Percentiles rank a stretch among this genome's conserved stretches.
These are phyloP conservation scores for Trichoderma pleuroti DNA, from an alignment of 2,329 filamentous ascomycete species.

Conservation along the genomic window DNA sequence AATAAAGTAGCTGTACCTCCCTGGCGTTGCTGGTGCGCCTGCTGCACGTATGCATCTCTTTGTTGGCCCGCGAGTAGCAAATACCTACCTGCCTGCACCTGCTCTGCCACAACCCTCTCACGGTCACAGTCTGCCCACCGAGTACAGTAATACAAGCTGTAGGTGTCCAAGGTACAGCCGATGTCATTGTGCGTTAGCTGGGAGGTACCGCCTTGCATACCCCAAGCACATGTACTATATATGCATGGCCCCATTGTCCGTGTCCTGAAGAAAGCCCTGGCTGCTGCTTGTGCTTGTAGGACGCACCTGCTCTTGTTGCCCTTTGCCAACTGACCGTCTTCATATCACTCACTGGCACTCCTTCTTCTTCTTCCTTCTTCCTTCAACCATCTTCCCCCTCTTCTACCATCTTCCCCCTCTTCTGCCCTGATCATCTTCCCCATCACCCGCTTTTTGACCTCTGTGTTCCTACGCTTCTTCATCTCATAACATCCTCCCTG, in stretches of 20 bases:
- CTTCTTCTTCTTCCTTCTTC: not conserved
- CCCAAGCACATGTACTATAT: constrained; percentile 2
- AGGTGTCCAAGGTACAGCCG: not conserved
- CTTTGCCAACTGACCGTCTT: not conserved
- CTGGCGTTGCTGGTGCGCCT: not conserved
- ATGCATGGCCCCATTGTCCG: constrained; percentile 11
- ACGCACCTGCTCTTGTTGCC: constrained; percentile 1
- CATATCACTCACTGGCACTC: not conserved
- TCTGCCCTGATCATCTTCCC: not conserved
- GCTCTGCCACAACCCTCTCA: not conserved
- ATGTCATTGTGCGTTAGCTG: constrained; percentile 12
- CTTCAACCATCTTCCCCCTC: not conserved
- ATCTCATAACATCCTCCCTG: not conserved
- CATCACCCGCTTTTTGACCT: not conserved
- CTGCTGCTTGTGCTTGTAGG: not conserved
- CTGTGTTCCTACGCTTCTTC: not conserved
- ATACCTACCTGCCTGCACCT: not conserved
- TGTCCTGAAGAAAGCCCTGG: constrained; percentile 15
- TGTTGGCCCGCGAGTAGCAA: not conserved
- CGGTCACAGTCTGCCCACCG: not conserved
- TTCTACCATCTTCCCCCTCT: not conserved
- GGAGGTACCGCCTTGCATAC: constrained; percentile 6
- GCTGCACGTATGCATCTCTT: not conserved
- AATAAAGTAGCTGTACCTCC: not conserved
- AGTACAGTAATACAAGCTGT: not conserved